Percentiles rank a stretch among this genome's conserved stretches.
Conservation (phyloP, 345 rosid species). For the Bruguiera sexangula region DNA sequence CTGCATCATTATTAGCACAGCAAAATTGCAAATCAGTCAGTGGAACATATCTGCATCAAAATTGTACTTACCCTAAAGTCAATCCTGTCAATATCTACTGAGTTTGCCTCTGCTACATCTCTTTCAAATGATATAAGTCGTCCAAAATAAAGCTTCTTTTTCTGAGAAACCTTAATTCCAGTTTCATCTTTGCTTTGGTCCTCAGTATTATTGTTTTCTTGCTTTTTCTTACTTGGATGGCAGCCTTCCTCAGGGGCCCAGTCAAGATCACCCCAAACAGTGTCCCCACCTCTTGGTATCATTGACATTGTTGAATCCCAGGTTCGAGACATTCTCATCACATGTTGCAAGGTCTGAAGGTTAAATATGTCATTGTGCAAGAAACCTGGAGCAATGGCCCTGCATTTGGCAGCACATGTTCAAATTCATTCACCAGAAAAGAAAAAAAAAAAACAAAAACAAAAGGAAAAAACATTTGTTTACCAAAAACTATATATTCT, state of each 20-base stretch:
- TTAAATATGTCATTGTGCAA: slow-evolving; percentile 74
- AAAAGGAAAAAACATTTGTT: background rate
- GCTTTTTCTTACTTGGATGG: slow-evolving; percentile 38
- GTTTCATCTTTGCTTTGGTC: slow-evolving; percentile 21
- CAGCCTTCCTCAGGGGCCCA: slow-evolving; percentile 88
- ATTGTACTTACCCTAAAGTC: slow-evolving; percentile 69
- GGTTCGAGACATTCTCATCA: slow-evolving; percentile 79
- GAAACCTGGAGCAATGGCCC: slow-evolving; percentile 90
- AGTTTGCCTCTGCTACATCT: slow-evolving; percentile 63
- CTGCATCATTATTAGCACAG: background rate
- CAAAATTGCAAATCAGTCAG: background rate
- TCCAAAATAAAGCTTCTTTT: slow-evolving; percentile 56
- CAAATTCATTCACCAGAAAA: background rate
- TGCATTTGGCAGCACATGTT: slow-evolving; percentile 31
- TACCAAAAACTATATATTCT: background rate
- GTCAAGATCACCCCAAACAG: slow-evolving; percentile 91
- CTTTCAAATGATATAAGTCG: slow-evolving; percentile 86
- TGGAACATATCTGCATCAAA: slow-evolving; percentile 1
- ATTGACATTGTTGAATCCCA: slow-evolving; percentile 99
- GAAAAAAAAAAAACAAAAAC: background rate
- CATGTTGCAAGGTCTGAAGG: slow-evolving; percentile 75
- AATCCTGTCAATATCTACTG: slow-evolving; percentile 62
- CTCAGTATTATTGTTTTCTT: slow-evolving; percentile 41
- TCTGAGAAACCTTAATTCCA: slow-evolving; percentile 35
- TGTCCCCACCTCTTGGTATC: slow-evolving; percentile 92